Base-by-base conservation (phyloP, 2,329 filamentous ascomycete species). In the Fusarium domesticum region DNA sequence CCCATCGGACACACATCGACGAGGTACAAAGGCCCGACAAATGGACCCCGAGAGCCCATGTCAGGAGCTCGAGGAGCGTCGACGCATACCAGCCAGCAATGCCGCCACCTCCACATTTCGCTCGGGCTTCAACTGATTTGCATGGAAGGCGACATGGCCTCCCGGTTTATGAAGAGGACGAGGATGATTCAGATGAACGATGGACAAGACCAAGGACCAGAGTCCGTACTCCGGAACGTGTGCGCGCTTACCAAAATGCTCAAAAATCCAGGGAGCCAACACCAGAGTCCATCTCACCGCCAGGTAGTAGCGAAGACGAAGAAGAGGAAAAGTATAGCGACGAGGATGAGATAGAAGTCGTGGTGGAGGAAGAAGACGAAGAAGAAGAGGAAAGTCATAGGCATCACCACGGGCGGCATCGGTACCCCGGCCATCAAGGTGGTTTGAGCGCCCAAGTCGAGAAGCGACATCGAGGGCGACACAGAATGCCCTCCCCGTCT, bases 11-110 rank as follows among this genome's bases (percentile, higher is more conserved):
- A 39, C 57, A 48, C 42, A 39, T 59, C 49, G 42, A 53, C 38
- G 52, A 57, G 54, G 45, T 66, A 65, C 62, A 65, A 60, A 66
- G 62, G 43, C 55, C 57, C 51, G 57, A 54, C 53, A 56, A 63
- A 53, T 56, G 57, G 52, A 56, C 61, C 37, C 52, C 54, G 44
- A 57, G 51, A 47, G 57, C 52, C 48, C 50, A 55, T 42, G 47
- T 47, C 34, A 52, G 44, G 48, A 55, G 39, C 32, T 49, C 51
- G 28, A 61, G 53, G 48, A 64, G 57, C 50, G 42, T 59, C 48
- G 63, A 64, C 43, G 57, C 53, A 44, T 54, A 58, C 41, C 56
- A 57, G 42, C 58, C 56, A 37, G 54, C 48, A 23, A 64, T 64
- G 59, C 58, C 59, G 44, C 59, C 59, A 47, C 57, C 54, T 37